phyloP scores from a whole-genome alignment of 1,139 yeast genomes.

The Debaryomyces fabryi region DNA sequence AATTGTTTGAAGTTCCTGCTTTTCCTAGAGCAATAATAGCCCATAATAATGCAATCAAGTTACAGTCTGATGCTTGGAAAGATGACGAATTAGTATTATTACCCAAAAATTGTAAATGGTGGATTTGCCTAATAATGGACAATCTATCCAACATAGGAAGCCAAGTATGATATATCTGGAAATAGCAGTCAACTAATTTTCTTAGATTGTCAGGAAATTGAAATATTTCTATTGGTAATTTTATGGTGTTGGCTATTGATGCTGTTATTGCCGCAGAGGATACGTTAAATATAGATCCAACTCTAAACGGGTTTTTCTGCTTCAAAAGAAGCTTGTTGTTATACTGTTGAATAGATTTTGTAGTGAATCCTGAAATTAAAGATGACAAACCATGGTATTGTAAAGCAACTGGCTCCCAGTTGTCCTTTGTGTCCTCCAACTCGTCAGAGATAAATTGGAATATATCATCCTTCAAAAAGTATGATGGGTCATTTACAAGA shows the following conservation, averaged over 20 bases:
- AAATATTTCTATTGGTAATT: constrained; percentile 23
- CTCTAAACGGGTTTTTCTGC: constrained; percentile 22
- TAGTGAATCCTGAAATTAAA: constrained; percentile 26
- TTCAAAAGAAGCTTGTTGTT: constrained; percentile 8
- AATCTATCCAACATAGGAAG: constrained; percentile 27
- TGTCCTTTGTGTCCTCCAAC: constrained; percentile 16
- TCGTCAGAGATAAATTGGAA: constrained; percentile 16
- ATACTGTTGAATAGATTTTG: constrained; percentile 15
- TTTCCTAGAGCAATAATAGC: constrained; percentile 24
- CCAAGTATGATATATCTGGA: constrained; percentile 23
- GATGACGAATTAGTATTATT: not conserved
- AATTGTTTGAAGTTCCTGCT: constrained; percentile 10
- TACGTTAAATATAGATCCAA: constrained; percentile 27
- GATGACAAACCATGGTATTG: constrained; percentile 28
- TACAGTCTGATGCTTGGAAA: constrained; percentile 21
- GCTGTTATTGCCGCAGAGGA: constrained; percentile 18
- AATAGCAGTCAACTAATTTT: constrained; percentile 20
- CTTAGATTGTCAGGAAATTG: constrained; percentile 22
- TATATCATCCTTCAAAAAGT: constrained; percentile 22
- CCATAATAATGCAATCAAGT: constrained; percentile 26
- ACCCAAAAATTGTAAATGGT: constrained; percentile 5
- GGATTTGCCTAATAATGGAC: constrained; percentile 19
- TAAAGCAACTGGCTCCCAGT: constrained; percentile 25
- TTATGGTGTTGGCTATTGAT: constrained; percentile 13
- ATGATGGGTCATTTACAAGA: constrained; percentile 20